These are phyloP conservation scores for Sugiyamaella sp. DNA, from an alignment of 1,139 yeast genomes.

Conservation along the genomic window DNA sequence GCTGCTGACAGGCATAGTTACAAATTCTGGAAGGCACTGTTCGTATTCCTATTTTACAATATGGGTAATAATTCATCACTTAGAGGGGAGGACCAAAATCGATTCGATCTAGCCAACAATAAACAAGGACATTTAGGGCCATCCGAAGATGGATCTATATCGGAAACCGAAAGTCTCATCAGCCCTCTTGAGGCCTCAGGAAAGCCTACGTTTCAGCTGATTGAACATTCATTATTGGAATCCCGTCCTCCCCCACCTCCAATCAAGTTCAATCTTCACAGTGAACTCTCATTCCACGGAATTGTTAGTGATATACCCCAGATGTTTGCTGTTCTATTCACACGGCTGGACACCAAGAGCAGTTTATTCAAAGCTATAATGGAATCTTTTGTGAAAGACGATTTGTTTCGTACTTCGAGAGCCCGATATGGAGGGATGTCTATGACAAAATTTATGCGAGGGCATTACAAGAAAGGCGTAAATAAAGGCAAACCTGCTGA, in stretches of 20 bases:
- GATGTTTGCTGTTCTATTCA: not conserved
- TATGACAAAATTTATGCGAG: too few species aligned
- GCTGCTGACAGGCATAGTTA: not conserved
- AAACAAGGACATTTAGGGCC: too few species aligned
- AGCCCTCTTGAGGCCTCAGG: not conserved
- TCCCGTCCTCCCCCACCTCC: not conserved
- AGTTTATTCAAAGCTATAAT: not conserved
- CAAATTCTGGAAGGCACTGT: not conserved
- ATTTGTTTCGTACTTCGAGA: not conserved
- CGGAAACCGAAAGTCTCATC: too few species aligned
- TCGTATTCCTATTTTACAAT: too few species aligned
- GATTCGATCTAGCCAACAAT: too few species aligned
- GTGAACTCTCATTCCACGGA: constrained; percentile 3
- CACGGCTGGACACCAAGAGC: not conserved
- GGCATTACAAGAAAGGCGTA: not conserved
- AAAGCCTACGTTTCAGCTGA: too few species aligned
- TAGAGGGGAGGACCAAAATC: too few species aligned
- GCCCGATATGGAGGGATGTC: too few species aligned
- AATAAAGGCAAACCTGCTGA: not conserved
- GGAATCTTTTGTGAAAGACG: not conserved
- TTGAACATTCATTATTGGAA: too few species aligned
- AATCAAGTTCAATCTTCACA: not conserved
- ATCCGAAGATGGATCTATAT: too few species aligned
- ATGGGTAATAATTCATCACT: too few species aligned
- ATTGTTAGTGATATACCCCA: not conserved